These are phyloP conservation scores for Phytophthora idaei DNA, from an alignment of 352 stramenopile genomes.

Conservation along the genomic window DNA sequence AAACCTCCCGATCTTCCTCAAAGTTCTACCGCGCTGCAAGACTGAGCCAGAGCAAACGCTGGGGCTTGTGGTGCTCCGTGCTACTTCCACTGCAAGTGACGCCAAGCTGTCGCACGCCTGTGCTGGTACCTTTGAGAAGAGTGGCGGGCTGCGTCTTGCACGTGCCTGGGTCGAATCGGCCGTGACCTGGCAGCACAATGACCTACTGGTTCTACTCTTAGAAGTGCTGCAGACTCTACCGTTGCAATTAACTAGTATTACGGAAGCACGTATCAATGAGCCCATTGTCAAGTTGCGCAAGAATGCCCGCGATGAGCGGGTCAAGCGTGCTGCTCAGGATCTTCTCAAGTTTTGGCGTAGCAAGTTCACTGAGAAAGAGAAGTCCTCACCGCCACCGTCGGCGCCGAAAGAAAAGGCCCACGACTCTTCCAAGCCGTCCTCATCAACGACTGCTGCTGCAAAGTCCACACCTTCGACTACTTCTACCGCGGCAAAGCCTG, in stretches of 20 bases:
- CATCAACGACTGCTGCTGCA: constrained; percentile 19
- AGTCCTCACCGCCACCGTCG: constrained; percentile 34
- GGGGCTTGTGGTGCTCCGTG: constrained; percentile 72
- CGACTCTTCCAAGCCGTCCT: constrained; percentile 16
- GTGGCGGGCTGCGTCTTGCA: constrained; percentile 73
- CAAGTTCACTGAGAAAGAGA: constrained; percentile 88
- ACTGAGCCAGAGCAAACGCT: constrained; percentile 75
- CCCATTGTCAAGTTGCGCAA: constrained; percentile 89
- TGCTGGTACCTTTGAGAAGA: constrained; percentile 71
- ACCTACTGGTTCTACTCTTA: constrained; percentile 81
- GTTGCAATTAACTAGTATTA: constrained; percentile 88
- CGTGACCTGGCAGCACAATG: constrained; percentile 80
- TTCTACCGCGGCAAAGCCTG: constrained; percentile 19
- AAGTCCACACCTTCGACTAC: constrained; percentile 27
- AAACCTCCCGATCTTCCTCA: constrained; percentile 64
- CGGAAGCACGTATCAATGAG: constrained; percentile 88
- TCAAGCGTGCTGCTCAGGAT: constrained; percentile 80
- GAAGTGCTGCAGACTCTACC: constrained; percentile 82
- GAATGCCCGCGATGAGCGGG: constrained; percentile 73
- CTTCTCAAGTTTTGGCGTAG: constrained; percentile 86
- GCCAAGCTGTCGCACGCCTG: constrained; percentile 64
- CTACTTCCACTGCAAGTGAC: constrained; percentile 60
- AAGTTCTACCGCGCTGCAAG: constrained; percentile 62
- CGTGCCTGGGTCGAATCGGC: constrained; percentile 80
- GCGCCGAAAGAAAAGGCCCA: constrained; percentile 28